Evolutionary conservation across 2,329 filamentous ascomycete species (phyloP).

Genomic region (Hymenoscyphus fructigenus): DNA sequence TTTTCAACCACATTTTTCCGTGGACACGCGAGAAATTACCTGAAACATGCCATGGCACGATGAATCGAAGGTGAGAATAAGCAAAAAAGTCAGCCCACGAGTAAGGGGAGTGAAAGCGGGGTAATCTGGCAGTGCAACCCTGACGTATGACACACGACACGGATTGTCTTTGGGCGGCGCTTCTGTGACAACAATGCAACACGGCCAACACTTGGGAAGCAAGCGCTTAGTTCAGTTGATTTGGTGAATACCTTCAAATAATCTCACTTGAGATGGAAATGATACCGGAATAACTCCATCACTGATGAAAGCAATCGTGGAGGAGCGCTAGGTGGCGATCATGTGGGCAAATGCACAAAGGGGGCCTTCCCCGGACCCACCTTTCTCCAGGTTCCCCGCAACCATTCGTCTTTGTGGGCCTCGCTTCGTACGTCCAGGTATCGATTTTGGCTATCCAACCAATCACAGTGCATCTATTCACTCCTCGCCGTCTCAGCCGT

Average conservation of each 20-base stretch:
- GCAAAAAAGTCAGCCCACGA: background rate
- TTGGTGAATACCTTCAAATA: background rate
- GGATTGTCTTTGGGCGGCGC: background rate
- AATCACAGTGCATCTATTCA: background rate
- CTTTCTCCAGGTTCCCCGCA: background rate
- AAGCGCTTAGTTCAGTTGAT: background rate
- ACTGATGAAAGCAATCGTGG: background rate
- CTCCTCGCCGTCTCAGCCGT: background rate
- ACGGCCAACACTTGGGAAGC: background rate
- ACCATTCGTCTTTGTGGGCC: background rate
- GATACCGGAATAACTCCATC: background rate
- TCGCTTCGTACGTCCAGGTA: background rate
- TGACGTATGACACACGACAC: background rate
- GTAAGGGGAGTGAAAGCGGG: background rate
- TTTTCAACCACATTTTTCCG: too few species aligned
- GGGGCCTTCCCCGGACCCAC: background rate
- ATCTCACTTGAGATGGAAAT: background rate
- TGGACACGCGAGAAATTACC: too few species aligned
- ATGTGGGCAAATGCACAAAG: background rate
- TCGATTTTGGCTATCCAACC: background rate
- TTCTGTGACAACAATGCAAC: background rate
- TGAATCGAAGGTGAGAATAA: background rate
- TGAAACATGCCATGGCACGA: too few species aligned
- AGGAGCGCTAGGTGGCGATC: background rate
- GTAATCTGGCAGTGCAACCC: slow-evolving; percentile 2